These are phyloP conservation scores for Aspergillus ibericus DNA, from an alignment of 2,329 filamentous ascomycete genomes.

Conservation along the genomic window DNA sequence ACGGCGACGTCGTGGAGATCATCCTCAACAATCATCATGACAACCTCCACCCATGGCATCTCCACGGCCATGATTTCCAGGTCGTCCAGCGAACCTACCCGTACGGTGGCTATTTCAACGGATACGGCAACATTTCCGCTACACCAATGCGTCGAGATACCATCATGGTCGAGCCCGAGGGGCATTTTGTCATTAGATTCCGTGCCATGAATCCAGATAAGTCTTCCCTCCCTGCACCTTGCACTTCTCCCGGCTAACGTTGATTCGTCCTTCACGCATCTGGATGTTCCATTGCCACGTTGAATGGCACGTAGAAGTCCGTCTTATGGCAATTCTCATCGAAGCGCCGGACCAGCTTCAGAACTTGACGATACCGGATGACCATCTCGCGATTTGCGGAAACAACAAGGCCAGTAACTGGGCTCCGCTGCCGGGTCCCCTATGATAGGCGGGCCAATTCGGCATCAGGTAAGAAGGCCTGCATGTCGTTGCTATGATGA, in stretches of 20 bases:
- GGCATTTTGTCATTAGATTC: slow-evolving; percentile 36
- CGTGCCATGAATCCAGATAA: slow-evolving; percentile 36
- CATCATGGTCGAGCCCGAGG: slow-evolving; percentile 34
- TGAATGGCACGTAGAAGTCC: slow-evolving; percentile 37
- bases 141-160: slow-evolving; percentile 35
- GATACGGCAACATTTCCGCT: slow-evolving; percentile 26
- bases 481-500: too few relatives aligned
- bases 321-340: slow-evolving; percentile 34
- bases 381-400: slow-evolving; percentile 6
- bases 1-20: slow-evolving; percentile 51
- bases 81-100: slow-evolving; percentile 36
- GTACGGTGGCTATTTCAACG: slow-evolving; percentile 29
- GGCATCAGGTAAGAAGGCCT: neutral
- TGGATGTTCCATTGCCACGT: slow-evolving; percentile 41
- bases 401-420: neutral
- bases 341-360: slow-evolving; percentile 29
- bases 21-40: slow-evolving; percentile 38
- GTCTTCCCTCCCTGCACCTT: neutral
- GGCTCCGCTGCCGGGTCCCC: neutral
- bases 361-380: neutral
- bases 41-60: slow-evolving; percentile 50
- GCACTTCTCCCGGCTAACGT: neutral
- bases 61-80: slow-evolving; percentile 56
- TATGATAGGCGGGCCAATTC: too few relatives aligned
- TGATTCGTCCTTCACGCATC: slow-evolving; percentile 16